Evolutionary conservation across 2,329 filamentous ascomycete species (phyloP).

Genomic region (Pleurostoma richardsiae): DNA sequence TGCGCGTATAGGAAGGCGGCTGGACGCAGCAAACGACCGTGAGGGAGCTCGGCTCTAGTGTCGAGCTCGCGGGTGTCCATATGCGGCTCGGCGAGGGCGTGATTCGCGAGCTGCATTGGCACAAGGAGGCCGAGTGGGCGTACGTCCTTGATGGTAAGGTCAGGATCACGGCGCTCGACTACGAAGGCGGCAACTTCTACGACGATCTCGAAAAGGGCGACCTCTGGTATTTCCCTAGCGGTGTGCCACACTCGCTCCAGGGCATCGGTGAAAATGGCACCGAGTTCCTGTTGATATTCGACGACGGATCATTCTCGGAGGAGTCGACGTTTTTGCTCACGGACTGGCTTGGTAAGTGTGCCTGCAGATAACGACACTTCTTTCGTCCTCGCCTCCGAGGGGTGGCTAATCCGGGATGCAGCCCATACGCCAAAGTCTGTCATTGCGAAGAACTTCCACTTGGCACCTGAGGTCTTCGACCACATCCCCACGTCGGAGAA

Average conservation of each 20-base stretch:
- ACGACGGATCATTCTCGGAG: conserved; percentile 47
- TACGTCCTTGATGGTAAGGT: conserved; percentile 68
- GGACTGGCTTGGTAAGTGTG: conserved; percentile 59
- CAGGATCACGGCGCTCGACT: conserved; percentile 68
- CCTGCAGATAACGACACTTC: neutral
- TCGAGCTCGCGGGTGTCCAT: conserved; percentile 72
- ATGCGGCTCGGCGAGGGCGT: conserved; percentile 71
- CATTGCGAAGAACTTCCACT: conserved; percentile 69
- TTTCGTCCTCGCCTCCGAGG: neutral
- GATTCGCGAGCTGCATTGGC: conserved; percentile 76
- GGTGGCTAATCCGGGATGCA: conserved; percentile 14
- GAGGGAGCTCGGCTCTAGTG: conserved; percentile 57
- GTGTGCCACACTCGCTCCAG: conserved; percentile 73
- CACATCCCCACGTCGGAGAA: conserved; percentile 63
- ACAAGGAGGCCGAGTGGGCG: conserved; percentile 76
- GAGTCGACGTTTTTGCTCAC: conserved; percentile 68
- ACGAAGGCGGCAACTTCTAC: conserved; percentile 71
- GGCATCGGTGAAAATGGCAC: conserved; percentile 60
- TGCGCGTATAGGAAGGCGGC: conserved; percentile 54
- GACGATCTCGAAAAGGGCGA: conserved; percentile 74
- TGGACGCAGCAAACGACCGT: conserved; percentile 73
- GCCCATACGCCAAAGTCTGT: conserved; percentile 69
- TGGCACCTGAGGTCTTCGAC: conserved; percentile 65
- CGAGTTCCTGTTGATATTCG: conserved; percentile 44
- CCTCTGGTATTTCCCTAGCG: conserved; percentile 76